Base-by-base conservation (phyloP, 257 asterid genomes). In the Thymus quinquecostatus region DNA sequence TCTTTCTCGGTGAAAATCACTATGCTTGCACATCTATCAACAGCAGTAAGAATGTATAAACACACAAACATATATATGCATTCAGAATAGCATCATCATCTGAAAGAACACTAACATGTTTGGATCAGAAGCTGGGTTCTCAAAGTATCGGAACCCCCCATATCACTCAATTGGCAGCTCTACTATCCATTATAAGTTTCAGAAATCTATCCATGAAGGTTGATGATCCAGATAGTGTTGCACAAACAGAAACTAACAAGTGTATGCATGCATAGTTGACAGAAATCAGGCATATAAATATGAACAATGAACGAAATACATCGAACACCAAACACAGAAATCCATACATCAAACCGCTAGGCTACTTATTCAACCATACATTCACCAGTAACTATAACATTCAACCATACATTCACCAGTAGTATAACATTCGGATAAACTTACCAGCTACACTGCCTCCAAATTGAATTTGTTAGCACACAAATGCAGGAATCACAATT, bases 371-470 rank as follows among this genome's bases (percentile, higher is more conserved):
- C 32, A 38, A 10, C 60, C 54, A 59, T 28, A 27, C 43, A 41
- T 50, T 27, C 30, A 62, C 36, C 44, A 45, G 59, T 9, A 51
- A 6, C 53, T 40, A 12, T 6, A 38, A n/a, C 67, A 48, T 14
- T 64, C 40, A 38, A 10, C 60, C 54, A 59, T 28, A 27, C 43
- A 41, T 50, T 27, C 30, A 62, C 36, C 44, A 45, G 59, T 9
- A 51, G 3, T 40, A 12, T 6, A 38, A n/a, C 67, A 48, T 14
- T 64, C 40, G 59, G n/a, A 51, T 44, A 53, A 45, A 30, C 44
- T 47, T 53, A 44, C 34, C n/a, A 49, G 49, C 60, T 40, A n/a
- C 77, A 50, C 65, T 43, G 47, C 47, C 77, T n/a, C 55, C 55
- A 28, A 64, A 69, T 51, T 66, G 44, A 62, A 69, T 68, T 58